A percentile compares a stretch with the other conserved stretches of the same genome.
Conservation (phyloP, 805 yeast genomes). For the Saturnispora serradocipensis region DNA sequence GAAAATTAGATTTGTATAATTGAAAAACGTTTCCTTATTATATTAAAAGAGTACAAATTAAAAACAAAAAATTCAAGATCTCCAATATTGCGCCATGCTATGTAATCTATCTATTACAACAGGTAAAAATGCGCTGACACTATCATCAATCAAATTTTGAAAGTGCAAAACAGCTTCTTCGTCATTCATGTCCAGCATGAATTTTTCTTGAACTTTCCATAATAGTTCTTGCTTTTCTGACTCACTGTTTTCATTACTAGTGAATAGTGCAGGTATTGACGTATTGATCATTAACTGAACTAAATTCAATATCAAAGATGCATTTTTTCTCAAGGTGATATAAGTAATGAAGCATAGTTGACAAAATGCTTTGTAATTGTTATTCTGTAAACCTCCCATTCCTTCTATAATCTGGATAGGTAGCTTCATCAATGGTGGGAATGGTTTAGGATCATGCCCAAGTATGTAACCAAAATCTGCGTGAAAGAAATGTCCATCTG, state of each 20-base stretch:
- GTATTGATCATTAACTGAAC: constrained; percentile 93
- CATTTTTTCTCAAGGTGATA: constrained; percentile 79
- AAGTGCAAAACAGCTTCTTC: constrained; percentile 94
- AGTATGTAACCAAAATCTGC: constrained; percentile 96
- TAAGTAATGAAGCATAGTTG: constrained; percentile 93
- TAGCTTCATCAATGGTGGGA: constrained; percentile 95
- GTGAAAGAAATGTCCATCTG: constrained; percentile 86
- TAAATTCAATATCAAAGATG: constrained; percentile 80
- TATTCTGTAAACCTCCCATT: constrained; percentile 88
- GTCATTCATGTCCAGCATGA: constrained; percentile 86
- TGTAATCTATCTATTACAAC: constrained; percentile 93
- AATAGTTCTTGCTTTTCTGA: constrained; percentile 81
- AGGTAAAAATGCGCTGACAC: constrained; percentile 88
- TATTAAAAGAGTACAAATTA: background rate
- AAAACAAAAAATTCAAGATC: constrained; percentile 43
- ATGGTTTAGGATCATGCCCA: constrained; percentile 97
- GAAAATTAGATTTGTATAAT: constrained; percentile 6
- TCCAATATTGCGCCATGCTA: constrained; percentile 95
- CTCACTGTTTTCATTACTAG: constrained; percentile 26
- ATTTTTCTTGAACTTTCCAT: constrained; percentile 87
- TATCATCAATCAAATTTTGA: constrained; percentile 87
- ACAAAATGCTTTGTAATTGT: constrained; percentile 77
- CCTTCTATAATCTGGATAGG: constrained; percentile 97
- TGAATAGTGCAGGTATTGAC: constrained; percentile 78
- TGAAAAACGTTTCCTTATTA: constrained; percentile 5